A percentile compares a stretch with the other conserved stretches of the same genome.
phyloP scores from a whole-genome alignment of 345 rosid genomes.

The Heritiera littoralis region DNA sequence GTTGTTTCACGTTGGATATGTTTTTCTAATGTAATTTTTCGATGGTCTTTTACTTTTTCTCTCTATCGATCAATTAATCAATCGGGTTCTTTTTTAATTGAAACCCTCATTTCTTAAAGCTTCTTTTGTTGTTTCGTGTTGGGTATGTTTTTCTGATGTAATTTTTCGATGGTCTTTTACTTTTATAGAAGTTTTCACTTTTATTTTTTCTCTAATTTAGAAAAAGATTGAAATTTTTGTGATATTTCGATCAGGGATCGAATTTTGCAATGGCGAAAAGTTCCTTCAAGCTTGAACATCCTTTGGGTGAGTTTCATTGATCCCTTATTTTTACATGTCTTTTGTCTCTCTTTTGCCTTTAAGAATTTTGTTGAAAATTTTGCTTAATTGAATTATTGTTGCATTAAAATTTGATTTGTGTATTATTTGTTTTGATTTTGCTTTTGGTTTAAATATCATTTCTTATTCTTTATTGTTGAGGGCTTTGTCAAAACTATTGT shows the following conservation, averaged over 20 bases:
- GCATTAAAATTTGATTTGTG: neutral
- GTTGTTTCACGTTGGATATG: too few relatives aligned
- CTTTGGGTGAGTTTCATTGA: constrained; percentile 50
- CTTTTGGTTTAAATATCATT: neutral
- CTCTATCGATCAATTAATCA: constrained; percentile 22
- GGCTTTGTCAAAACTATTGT: neutral
- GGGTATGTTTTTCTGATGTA: constrained; percentile 34
- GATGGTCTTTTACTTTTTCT: too few relatives aligned
- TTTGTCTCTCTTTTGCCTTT: neutral
- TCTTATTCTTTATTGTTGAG: neutral
- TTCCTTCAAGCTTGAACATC: constrained; percentile 67
- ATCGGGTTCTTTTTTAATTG: constrained; percentile 6
- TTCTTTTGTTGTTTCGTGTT: constrained; percentile 29
- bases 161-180: neutral
- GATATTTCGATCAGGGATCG: constrained; percentile 41
- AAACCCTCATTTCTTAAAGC: constrained; percentile 12
- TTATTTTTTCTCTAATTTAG: neutral
- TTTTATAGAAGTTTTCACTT: neutral
- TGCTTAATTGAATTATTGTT: neutral
- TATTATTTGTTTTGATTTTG: constrained; percentile 2
- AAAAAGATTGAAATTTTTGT: constrained; percentile 7
- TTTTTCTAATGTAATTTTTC: too few relatives aligned
- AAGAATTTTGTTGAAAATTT: neutral
- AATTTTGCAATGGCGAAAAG: constrained; percentile 56
- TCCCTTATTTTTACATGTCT: neutral